Conservation (phyloP, 2,329 filamentous ascomycete species). For the Venturia aucupariae region DNA sequence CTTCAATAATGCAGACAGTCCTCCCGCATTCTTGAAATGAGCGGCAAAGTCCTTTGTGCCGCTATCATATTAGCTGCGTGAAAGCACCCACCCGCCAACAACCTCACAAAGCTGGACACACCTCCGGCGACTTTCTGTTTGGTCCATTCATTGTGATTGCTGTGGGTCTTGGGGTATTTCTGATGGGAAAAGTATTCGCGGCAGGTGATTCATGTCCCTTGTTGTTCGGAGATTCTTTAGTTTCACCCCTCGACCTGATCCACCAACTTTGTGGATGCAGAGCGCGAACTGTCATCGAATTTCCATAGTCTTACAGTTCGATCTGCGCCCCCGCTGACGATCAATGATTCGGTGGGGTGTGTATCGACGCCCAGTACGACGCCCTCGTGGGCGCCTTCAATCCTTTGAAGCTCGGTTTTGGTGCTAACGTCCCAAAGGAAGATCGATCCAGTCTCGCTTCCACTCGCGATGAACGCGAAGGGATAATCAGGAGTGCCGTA, state of each 20-base stretch:
- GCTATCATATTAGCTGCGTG: neutral
- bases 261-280: neutral
- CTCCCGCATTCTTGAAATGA: neutral
- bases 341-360: slow-evolving; percentile 41
- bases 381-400: slow-evolving; percentile 39
- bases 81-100: neutral
- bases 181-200: neutral
- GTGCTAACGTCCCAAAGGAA: slow-evolving; percentile 84
- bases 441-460: slow-evolving; percentile 79
- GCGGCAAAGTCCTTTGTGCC: neutral
- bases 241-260: neutral
- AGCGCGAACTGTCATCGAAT: slow-evolving; percentile 2
- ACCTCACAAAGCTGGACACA: neutral
- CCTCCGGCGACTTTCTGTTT: neutral
- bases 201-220: neutral
- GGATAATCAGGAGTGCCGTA: slow-evolving; percentile 33
- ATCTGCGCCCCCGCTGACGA: slow-evolving; percentile 56
- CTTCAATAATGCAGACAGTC: neutral
- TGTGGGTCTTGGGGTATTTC: neutral
- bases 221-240: neutral
- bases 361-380: slow-evolving; percentile 53
- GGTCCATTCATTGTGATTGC: slow-evolving; percentile 2
- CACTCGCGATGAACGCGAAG: slow-evolving; percentile 62
- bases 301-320: slow-evolving; percentile 54
- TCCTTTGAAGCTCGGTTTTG: slow-evolving; percentile 66